Conservation (phyloP, 1,284 basidiomycete species). For the Retiboletus flavoniger region DNA sequence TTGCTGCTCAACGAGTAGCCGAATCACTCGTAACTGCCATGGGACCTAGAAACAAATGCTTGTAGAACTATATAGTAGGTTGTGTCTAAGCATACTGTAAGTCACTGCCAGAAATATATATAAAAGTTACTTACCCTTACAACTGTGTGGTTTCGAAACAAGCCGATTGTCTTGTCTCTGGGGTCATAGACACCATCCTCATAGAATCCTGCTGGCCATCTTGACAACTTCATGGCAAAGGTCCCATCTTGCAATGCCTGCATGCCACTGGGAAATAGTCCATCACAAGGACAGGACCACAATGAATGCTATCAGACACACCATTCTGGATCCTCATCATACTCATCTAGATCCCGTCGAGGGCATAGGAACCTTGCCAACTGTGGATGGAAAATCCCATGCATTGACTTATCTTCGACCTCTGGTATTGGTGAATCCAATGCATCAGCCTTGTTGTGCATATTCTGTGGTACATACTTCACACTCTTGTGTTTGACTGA, state of each 20-base stretch:
- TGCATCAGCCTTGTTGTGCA: background rate
- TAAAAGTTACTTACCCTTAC: background rate
- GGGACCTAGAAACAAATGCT: background rate
- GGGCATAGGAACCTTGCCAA: slow-evolving; percentile 1
- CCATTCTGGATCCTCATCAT: slow-evolving; percentile 2
- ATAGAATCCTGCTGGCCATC: slow-evolving; percentile 8
- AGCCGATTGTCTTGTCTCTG: background rate
- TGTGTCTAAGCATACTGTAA: background rate
- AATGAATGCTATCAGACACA: background rate
- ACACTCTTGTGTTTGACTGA: slow-evolving; percentile 1
- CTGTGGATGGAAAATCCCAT: slow-evolving; percentile 7
- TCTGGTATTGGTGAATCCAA: background rate
- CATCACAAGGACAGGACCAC: background rate
- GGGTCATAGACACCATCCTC: background rate
- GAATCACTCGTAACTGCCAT: background rate
- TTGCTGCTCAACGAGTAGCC: background rate
- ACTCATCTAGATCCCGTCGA: slow-evolving; percentile 1
- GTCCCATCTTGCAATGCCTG: background rate
- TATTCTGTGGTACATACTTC: background rate
- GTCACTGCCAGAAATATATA: background rate
- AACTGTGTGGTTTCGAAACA: background rate
- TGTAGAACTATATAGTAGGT: slow-evolving; percentile 2
- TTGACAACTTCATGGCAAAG: background rate
- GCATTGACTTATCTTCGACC: background rate
- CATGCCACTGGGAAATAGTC: slow-evolving; percentile 1